These are phyloP conservation scores for Bryoglossum gracile DNA, from an alignment of 495 filamentous ascomycete species.

Conservation along the genomic window DNA sequence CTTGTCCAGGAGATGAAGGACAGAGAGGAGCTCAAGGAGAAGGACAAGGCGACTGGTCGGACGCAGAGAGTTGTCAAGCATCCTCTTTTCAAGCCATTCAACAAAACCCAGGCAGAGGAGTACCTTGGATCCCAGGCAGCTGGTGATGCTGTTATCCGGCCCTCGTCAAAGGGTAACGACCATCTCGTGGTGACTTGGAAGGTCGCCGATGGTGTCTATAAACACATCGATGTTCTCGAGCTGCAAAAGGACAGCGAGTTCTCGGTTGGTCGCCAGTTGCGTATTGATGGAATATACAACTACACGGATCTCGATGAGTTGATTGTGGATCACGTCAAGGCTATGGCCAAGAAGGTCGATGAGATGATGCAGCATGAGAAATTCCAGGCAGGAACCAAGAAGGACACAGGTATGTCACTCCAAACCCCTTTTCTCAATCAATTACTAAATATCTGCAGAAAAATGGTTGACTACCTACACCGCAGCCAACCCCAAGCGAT, in stretches of 20 bases:
- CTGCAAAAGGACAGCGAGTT: slow-evolving; percentile 95
- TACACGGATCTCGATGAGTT: slow-evolving; percentile 96
- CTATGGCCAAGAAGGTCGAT: slow-evolving; percentile 95
- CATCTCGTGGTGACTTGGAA: slow-evolving; percentile 98
- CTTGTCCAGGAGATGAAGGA: slow-evolving; percentile 69
- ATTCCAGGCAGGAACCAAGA: slow-evolving; percentile 70
- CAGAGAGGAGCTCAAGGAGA: slow-evolving; percentile 66
- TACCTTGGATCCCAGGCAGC: slow-evolving; percentile 75
- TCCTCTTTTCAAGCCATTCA: slow-evolving; percentile 88
- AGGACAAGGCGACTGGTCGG: slow-evolving; percentile 72
- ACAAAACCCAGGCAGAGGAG: slow-evolving; percentile 87
- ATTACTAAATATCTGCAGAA: slow-evolving; percentile 51
- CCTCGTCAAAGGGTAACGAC: slow-evolving; percentile 87
- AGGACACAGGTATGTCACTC: slow-evolving; percentile 71
- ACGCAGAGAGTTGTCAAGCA: slow-evolving; percentile 94
- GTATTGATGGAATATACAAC: slow-evolving; percentile 76
- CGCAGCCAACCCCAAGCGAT: slow-evolving; percentile 90
- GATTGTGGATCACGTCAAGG: slow-evolving; percentile 93
- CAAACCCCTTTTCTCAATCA: neutral
- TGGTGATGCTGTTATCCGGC: slow-evolving; percentile 90
- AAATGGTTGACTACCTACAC: slow-evolving; percentile 93
- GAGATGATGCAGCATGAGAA: slow-evolving; percentile 92
- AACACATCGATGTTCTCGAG: slow-evolving; percentile 96
- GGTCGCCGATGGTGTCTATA: slow-evolving; percentile 87
- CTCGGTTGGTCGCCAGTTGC: slow-evolving; percentile 75